Percentiles rank a stretch among this genome's conserved stretches.
These are phyloP conservation scores for Hyphodiscus sp. DNA, from an alignment of 2,329 filamentous ascomycete genomes.

Conservation along the genomic window DNA sequence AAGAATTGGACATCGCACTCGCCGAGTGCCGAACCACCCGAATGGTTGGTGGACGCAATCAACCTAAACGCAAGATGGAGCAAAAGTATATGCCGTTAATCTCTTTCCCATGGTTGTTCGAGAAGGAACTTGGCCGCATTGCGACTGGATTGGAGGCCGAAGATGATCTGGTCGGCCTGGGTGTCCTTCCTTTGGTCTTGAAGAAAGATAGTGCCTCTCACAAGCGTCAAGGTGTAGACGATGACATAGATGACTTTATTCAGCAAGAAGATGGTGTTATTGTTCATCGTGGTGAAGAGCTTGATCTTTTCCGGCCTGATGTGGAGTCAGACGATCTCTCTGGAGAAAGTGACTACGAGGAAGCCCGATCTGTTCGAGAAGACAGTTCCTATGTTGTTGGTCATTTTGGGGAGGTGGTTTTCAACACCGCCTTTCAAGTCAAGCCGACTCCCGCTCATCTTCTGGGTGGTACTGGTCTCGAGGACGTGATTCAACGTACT, in stretches of 20 bases:
- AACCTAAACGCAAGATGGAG: conserved; percentile 33
- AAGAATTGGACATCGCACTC: conserved; percentile 58
- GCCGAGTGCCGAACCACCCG: conserved; percentile 38
- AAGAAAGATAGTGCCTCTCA: conserved; percentile 9
- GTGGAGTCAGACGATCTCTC: conserved; percentile 16
- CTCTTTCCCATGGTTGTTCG: conserved; percentile 91
- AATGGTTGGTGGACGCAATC: conserved; percentile 32
- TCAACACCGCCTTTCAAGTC: conserved; percentile 11
- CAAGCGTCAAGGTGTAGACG: conserved; percentile 4
- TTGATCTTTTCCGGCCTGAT: conserved; percentile 26
- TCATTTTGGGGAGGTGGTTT: conserved; percentile 8
- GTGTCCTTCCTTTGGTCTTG: conserved; percentile 11
- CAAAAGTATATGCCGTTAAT: conserved; percentile 67
- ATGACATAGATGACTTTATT: conserved; percentile 23
- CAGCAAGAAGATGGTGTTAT: conserved; percentile 24
- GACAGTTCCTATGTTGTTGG: conserved; percentile 2
- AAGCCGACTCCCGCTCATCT: conserved; percentile 3
- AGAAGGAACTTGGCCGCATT: conserved; percentile 62
- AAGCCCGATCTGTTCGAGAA: conserved; percentile 3
- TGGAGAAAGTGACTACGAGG: conserved; percentile 12
- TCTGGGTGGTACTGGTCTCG: conserved; percentile 18
- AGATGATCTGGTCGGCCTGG: conserved; percentile 20
- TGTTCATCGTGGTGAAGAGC: conserved; percentile 28
- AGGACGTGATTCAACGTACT: conserved; percentile 21
- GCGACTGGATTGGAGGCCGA: conserved; percentile 39